Conservation (phyloP, 441 rosid genomes). For the Pelargonium hybrid region DNA sequence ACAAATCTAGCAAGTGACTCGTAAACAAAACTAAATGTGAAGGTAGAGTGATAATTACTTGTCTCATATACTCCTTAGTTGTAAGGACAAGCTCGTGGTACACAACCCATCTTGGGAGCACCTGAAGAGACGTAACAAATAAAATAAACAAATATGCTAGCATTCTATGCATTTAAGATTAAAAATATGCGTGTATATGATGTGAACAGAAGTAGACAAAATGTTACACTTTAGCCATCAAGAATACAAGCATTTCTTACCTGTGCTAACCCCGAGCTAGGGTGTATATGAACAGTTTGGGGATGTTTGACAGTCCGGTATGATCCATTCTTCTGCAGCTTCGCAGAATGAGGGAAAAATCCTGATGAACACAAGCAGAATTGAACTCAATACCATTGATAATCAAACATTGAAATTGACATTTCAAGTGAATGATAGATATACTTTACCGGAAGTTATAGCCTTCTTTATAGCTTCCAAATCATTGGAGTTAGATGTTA, state of each 20-base stretch:
- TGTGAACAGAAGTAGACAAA: not conserved
- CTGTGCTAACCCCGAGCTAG: conserved; percentile 90
- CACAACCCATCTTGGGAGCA: conserved; percentile 86
- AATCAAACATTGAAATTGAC: conserved; percentile 3
- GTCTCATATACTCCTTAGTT: conserved; percentile 88
- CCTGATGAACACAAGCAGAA: conserved; percentile 36
- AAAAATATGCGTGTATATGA: not conserved
- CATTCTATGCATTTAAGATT: not conserved
- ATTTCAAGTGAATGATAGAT: not conserved
- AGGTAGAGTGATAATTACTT: conserved; percentile 31
- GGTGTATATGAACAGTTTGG: conserved; percentile 89
- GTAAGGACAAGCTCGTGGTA: conserved; percentile 90
- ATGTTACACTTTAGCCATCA: not conserved
- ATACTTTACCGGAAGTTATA: conserved; percentile 45
- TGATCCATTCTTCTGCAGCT: conserved; percentile 82
- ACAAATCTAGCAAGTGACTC: conserved; percentile 9
- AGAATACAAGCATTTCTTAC: conserved; percentile 24
- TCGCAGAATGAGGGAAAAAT: conserved; percentile 86
- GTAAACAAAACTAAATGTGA: conserved; percentile 4
- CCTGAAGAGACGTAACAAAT: conserved; percentile 32
- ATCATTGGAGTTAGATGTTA: conserved; percentile 51
- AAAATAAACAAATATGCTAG: not conserved
- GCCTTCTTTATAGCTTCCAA: conserved; percentile 66
- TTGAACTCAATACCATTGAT: conserved; percentile 1
- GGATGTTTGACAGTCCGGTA: conserved; percentile 86